Evolutionary conservation across 306 rosid species (phyloP).

Genomic region (Boehmeria nivea): DNA sequence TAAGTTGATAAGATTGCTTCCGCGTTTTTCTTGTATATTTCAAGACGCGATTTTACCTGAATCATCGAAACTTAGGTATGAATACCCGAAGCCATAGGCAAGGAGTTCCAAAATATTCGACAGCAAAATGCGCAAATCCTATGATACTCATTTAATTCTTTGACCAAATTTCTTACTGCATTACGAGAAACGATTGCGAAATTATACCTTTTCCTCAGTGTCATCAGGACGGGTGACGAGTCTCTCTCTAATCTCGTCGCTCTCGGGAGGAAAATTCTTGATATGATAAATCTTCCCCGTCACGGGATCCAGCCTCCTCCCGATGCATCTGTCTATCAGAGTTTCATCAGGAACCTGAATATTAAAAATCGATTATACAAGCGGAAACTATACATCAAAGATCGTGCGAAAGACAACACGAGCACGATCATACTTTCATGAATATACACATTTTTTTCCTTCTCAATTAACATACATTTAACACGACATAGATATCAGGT

Average conservation of each 20-base stretch:
- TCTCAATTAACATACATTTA: constrained; percentile 65
- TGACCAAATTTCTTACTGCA: no score
- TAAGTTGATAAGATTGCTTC: constrained; percentile 62
- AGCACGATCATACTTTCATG: constrained; percentile 12
- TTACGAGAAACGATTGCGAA: not conserved
- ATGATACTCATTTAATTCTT: not conserved
- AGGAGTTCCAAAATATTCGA: no score
- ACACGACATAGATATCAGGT: constrained; percentile 66
- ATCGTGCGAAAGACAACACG: not conserved
- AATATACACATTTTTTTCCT: constrained; percentile 4
- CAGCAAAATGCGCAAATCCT: not conserved
- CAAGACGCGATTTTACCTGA: constrained; percentile 76
- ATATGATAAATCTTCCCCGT: constrained; percentile 82
- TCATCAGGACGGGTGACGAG: constrained; percentile 78
- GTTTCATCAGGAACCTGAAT: constrained; percentile 99
- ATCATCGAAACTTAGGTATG: constrained; percentile 4
- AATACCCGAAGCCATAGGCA: constrained; percentile 10
- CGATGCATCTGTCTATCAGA: constrained; percentile 96
- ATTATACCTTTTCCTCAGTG: constrained; percentile 67
- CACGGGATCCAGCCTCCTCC: constrained; percentile 84
- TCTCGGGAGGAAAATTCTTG: constrained; percentile 62
- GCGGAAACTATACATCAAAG: not conserved
- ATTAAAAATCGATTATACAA: constrained; percentile 18
- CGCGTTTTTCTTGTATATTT: constrained; percentile 74
- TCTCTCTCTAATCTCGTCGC: constrained; percentile 68